A percentile compares a stretch with the other conserved stretches of the same genome.
These are phyloP conservation scores for Pichia sp. DNA, from an alignment of 1,139 yeast genomes.

Conservation along the genomic window DNA sequence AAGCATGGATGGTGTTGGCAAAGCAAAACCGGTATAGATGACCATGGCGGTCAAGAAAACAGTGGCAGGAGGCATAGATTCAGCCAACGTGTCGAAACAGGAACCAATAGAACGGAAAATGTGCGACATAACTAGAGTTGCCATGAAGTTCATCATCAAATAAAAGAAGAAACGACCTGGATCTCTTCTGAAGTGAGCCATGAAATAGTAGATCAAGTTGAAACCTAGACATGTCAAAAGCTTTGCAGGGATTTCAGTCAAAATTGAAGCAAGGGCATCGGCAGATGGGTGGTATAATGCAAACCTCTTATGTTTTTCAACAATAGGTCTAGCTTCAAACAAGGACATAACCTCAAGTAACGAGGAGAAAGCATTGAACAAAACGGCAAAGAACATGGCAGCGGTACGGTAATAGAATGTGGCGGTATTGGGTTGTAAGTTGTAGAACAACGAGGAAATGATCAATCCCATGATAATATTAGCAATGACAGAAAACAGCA, in stretches of 20 bases:
- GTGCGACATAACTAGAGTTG: slow-evolving; percentile 36
- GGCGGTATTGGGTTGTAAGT: slow-evolving; percentile 37
- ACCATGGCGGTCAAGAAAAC: slow-evolving; percentile 44
- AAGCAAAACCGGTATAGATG: slow-evolving; percentile 52
- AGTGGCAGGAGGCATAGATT: slow-evolving; percentile 53
- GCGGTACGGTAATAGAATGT: slow-evolving; percentile 60
- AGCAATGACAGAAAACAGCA: slow-evolving; percentile 43
- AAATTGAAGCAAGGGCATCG: slow-evolving; percentile 46
- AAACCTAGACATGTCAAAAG: slow-evolving; percentile 41
- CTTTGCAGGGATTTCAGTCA: slow-evolving; percentile 46
- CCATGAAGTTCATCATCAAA: slow-evolving; percentile 43
- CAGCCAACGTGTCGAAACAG: slow-evolving; percentile 41
- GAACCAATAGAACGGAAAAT: slow-evolving; percentile 52
- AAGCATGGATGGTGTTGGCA: slow-evolving; percentile 56
- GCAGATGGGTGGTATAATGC: slow-evolving; percentile 57
- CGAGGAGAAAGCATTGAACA: slow-evolving; percentile 52
- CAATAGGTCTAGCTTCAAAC: slow-evolving; percentile 48
- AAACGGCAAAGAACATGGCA: slow-evolving; percentile 46
- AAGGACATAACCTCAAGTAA: slow-evolving; percentile 47
- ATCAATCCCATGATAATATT: slow-evolving; percentile 51
- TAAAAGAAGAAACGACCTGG: slow-evolving; percentile 58
- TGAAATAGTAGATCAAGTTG: slow-evolving; percentile 45
- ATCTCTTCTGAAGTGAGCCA: slow-evolving; percentile 45
- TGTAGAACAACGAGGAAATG: slow-evolving; percentile 47
- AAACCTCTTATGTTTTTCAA: slow-evolving; percentile 53